Evolutionary conservation across 2,329 filamentous ascomycete species (phyloP).

Genomic region (Macrophomina tecta): DNA sequence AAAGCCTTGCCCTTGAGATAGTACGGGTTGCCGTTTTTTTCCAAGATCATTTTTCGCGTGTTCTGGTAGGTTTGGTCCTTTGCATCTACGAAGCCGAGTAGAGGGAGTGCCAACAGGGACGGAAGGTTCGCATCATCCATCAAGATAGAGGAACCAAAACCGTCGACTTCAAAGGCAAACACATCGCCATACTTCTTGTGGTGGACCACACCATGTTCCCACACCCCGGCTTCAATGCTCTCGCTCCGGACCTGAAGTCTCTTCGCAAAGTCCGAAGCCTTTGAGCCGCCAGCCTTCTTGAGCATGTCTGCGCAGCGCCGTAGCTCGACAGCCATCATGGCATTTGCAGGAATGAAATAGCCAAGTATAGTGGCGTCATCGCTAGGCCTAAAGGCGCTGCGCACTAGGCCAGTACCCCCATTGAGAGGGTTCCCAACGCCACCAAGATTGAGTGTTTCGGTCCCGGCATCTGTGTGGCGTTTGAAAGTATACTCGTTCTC

Average conservation of each 20-base stretch:
- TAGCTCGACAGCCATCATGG: constrained; percentile 92
- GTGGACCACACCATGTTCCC: constrained; percentile 80
- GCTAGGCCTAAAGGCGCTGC: constrained; percentile 91
- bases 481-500: constrained; percentile 88
- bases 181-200: constrained; percentile 78
- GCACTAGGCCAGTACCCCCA: constrained; percentile 79
- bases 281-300: constrained; percentile 62
- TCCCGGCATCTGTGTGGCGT: constrained; percentile 78
- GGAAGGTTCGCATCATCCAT: constrained; percentile 94
- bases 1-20: constrained; percentile 80
- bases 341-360: constrained; percentile 94
- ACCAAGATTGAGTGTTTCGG: constrained; percentile 82
- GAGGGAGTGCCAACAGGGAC: constrained; percentile 76
- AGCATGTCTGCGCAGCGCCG: constrained; percentile 75
- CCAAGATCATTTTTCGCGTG: constrained; percentile 81
- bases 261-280: constrained; percentile 46
- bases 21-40: constrained; percentile 82
- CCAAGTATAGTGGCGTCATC: constrained; percentile 95
- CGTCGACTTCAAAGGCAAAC: constrained; percentile 88
- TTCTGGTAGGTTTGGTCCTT: constrained; percentile 80
- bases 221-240: constrained; percentile 75
- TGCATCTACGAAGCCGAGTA: constrained; percentile 74
- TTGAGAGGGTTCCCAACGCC: constrained; percentile 94
- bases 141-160: constrained; percentile 79
- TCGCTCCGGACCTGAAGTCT: constrained; percentile 63